These are phyloP conservation scores for Vickermania spadyakhi DNA, from an alignment of 208 protist genomes.

Conservation along the genomic window DNA sequence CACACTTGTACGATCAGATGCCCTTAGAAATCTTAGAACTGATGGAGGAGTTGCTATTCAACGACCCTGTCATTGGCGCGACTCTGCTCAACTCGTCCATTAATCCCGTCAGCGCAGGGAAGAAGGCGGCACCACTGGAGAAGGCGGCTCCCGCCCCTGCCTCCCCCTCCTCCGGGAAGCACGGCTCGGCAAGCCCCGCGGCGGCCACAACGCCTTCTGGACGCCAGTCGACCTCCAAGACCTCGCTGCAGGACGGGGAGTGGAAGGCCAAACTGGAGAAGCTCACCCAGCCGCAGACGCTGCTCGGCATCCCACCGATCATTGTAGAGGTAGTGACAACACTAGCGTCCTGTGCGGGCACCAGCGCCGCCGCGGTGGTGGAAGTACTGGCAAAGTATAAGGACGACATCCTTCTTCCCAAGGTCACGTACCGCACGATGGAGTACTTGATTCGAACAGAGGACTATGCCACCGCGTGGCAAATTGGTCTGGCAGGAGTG, in stretches of 20 bases:
- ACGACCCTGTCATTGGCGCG: slow-evolving; percentile 12
- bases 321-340: slow-evolving; percentile 20
- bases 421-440: slow-evolving; percentile 33
- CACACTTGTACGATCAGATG: slow-evolving; percentile 39
- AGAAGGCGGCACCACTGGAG: background rate
- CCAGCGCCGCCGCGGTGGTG: slow-evolving; percentile 4
- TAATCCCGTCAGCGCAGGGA: background rate
- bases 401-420: slow-evolving; percentile 35
- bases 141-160: background rate
- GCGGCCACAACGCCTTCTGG: background rate
- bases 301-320: slow-evolving; percentile 29
- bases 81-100: slow-evolving; percentile 2
- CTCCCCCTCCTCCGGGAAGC: background rate
- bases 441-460: slow-evolving; percentile 25
- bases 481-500: slow-evolving; percentile 12
- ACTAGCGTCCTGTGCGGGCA: slow-evolving; percentile 4
- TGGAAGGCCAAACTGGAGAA: background rate
- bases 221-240: background rate
- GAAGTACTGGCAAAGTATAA: slow-evolving; percentile 29
- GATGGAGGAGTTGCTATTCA: slow-evolving; percentile 50
- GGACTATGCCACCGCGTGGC: slow-evolving; percentile 16
- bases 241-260: background rate
- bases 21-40: slow-evolving; percentile 65
- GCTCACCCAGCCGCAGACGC: background rate
- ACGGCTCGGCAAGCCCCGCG: background rate